Conservation (phyloP, 495 filamentous ascomycete species). For the Penicillium roqueforti region DNA sequence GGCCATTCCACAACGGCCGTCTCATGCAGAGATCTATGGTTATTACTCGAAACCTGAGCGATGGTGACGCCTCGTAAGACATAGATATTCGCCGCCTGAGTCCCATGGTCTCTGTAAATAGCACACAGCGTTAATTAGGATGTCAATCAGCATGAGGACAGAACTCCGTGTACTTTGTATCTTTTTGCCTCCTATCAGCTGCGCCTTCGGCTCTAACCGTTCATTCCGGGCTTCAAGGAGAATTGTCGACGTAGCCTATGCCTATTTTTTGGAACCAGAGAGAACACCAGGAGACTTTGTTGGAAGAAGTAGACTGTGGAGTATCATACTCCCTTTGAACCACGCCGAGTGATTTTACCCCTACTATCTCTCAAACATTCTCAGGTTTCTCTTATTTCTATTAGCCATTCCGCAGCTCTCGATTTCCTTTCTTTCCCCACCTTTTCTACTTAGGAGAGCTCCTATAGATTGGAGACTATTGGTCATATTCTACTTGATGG, state of each 20-base stretch:
- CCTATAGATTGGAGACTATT: background rate
- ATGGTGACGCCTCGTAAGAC: slow-evolving; percentile 16
- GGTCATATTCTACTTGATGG: background rate
- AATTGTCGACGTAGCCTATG: slow-evolving; percentile 4
- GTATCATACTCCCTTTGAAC: slow-evolving; percentile 6
- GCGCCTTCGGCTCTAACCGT: slow-evolving; percentile 7
- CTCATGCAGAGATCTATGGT: slow-evolving; percentile 17
- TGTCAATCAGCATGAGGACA: slow-evolving; percentile 6
- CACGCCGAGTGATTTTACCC: slow-evolving; percentile 7
- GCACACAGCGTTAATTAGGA: slow-evolving; percentile 11
- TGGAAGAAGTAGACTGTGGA: background rate
- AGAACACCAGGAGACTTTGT: slow-evolving; percentile 6
- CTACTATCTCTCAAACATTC: background rate
- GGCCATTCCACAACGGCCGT: slow-evolving; percentile 13
- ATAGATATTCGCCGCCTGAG: slow-evolving; percentile 12
- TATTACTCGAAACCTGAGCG: slow-evolving; percentile 14
- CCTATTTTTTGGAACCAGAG: background rate
- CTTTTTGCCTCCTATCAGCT: slow-evolving; percentile 18
- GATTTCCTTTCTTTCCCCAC: background rate
- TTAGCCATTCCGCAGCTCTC: background rate
- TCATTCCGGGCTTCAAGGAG: slow-evolving; percentile 15
- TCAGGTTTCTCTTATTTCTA: slow-evolving; percentile 8
- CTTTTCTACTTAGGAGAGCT: background rate
- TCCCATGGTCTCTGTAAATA: slow-evolving; percentile 17
- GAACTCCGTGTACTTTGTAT: slow-evolving; percentile 11